Evolutionary conservation across 2,329 filamentous ascomycete genomes (phyloP), one percentile per base, ranked within the genome.

Genomic region (Pestalotiopsis sp.): DNA sequence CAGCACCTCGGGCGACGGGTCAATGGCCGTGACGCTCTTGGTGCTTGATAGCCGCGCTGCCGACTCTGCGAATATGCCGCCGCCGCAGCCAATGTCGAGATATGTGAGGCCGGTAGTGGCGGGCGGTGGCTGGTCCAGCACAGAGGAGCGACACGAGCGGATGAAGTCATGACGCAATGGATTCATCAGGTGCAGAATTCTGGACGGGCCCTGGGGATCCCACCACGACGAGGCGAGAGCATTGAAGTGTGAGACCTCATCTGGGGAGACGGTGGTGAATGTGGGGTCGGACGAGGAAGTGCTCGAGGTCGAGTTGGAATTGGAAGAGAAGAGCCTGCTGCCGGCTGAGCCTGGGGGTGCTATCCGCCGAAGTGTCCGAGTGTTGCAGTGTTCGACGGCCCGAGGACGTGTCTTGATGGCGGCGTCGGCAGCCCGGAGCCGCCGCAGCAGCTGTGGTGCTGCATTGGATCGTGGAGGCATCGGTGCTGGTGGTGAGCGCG

Each of bases 101-200:
- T 94, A 97, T 41, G 86, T 86, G 3, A 94, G 83, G 20, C 84
- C 85, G 9, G 76, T 71, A 68, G 74, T 73, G 71, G 73, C 39
- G 66, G 75, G 72, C 64, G 82, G 72, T 9, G 80, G 70, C 27
- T 82, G 76, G 61, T 83, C 81, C 69, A 82, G 81, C 60, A 87
- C 84, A 23, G 88, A 86, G 72, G 85, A 80, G 61, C 91, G 88
- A 78, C 95, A 98, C 71, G 84, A 82, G 25, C 86, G 86, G 79
- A 98, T 96, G 82, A 98, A 98, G 81, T 94, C 91, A 83, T 98
- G 95, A 41, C 96, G 94, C 60, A 97, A 89, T 1, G 96, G 96
- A 82, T 99, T 98, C 95, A 99, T 98, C 73, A 97, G 91, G 81
- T 99, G 96, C 2, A 99, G 90, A 69, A 98, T 90, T 52, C 95